Base-by-base conservation (phyloP, 2,329 filamentous ascomycete species). In the Aplosporella prunicola region DNA sequence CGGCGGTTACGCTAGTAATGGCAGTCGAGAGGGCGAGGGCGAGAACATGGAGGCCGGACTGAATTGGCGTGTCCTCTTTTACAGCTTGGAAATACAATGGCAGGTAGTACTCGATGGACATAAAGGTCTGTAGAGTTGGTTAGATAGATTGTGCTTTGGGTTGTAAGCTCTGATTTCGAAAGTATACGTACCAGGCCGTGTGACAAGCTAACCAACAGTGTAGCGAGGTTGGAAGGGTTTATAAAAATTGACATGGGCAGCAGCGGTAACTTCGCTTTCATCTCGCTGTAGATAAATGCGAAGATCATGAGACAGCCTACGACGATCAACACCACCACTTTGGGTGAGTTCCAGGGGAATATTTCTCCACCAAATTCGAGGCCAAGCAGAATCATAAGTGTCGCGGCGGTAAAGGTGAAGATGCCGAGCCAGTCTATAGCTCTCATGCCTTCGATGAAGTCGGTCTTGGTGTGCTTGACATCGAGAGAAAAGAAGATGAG, bases 11-110 rank as follows among this genome's bases (percentile, higher is more conserved):
- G 22, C 63, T 68, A 1, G 60, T 53, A 6, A 63, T 42, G 1
- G 70, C 66, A 40, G 67, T 64, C 1, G 56, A 53, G 3, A 63
- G 44, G 13, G 57, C 74, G 26, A 78, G 71, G 0, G 81, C 78
- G 0, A 85, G 63, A 2, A 82, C 64, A 9, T 80, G 68, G 1
- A 80, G 47, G 48, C 68, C 69, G 0, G 76, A 82, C n/a, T 64
- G 63, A 22, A 82, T 60, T 0, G 79, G 76, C 0, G 68, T 68
- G 1, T 73, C 74, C 34, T 69, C 68, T 2, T 78, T 68, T 1
- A 79, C 80, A 3, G 76, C 71, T 52, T 88, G 82, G 37, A 84
- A 78, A 57, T 80, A 87, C 0, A 86, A 66, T 0, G 82, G 82
- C 17, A 86, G 63, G 49, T 82, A 87, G 57, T 83, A 87, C 33